phyloP scores from a whole-genome alignment of 768 basidiomycete genomes.

The Grammothele lineata region DNA sequence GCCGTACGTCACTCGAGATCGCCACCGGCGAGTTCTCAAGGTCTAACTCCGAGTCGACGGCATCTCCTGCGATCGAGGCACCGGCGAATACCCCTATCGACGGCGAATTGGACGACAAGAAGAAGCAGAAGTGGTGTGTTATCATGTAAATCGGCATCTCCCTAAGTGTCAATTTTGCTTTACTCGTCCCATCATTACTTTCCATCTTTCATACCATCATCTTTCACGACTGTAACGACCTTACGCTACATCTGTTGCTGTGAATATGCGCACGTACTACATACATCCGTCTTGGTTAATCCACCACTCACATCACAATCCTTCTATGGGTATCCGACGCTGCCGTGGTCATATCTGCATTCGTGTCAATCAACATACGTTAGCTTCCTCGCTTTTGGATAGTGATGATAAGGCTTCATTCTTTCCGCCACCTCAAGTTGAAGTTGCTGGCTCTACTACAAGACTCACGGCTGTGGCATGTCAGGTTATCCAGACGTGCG shows the following conservation, averaged over 20 bases:
- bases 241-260: constrained; percentile 6
- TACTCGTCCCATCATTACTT: background rate
- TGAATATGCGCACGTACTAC: constrained; percentile 12
- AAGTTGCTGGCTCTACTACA: too few relatives aligned
- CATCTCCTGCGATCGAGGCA: constrained; percentile 14
- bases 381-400: too few relatives aligned
- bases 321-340: too few relatives aligned
- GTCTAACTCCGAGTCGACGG: constrained; percentile 1
- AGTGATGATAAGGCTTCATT: too few relatives aligned
- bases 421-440: too few relatives aligned
- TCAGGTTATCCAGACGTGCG: too few relatives aligned
- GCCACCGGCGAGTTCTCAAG: constrained; percentile 45
- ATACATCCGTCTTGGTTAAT: too few relatives aligned
- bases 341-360: too few relatives aligned
- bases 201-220: background rate
- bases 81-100: constrained; percentile 19
- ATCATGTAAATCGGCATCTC: constrained; percentile 23
- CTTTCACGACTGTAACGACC: constrained; percentile 17
- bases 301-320: too few relatives aligned
- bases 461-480: too few relatives aligned
- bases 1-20: constrained; percentile 44
- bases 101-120: constrained; percentile 16
- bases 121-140: constrained; percentile 25
- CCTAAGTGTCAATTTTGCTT: constrained; percentile 2
- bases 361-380: too few relatives aligned